Evolutionary conservation across 2,329 filamentous ascomycete genomes (phyloP).

Genomic region (Cladosporium sp.): DNA sequence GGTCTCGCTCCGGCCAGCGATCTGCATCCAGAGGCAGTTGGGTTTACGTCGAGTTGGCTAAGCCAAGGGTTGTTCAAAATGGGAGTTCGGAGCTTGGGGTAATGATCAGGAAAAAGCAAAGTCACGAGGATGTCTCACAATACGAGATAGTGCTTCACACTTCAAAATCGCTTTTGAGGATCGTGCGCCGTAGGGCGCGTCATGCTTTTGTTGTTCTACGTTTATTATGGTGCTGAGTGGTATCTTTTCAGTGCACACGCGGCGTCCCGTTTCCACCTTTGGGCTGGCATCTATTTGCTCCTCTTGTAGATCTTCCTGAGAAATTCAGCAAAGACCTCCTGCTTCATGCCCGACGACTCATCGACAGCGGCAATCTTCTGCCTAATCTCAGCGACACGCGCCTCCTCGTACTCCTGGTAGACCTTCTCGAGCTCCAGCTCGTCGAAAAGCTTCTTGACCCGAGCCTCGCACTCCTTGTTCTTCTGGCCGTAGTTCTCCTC

Average conservation of each 20-base stretch:
- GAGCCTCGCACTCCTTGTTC: constrained; percentile 72
- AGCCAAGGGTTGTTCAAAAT: too few species aligned
- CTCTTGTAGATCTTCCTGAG: constrained; percentile 97
- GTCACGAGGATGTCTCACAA: too few species aligned
- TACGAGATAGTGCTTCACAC: too few species aligned
- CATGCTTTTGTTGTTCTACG: not conserved
- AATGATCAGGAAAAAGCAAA: too few species aligned
- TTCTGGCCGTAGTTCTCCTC: constrained; percentile 94
- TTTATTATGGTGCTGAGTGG: not conserved
- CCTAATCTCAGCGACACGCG: constrained; percentile 70
- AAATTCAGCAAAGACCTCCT: constrained; percentile 82
- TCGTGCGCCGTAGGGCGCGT: too few species aligned
- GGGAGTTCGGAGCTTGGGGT: too few species aligned
- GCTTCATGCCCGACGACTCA: constrained; percentile 83
- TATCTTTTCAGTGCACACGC: not conserved
- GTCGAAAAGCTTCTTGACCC: constrained; percentile 81
- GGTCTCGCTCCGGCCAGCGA: too few species aligned
- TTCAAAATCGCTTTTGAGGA: too few species aligned
- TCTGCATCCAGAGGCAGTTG: too few species aligned
- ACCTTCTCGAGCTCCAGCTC: constrained; percentile 77
- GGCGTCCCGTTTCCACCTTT: not conserved
- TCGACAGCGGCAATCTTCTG: constrained; percentile 72
- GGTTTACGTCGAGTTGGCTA: too few species aligned
- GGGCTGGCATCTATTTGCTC: constrained; percentile 62
- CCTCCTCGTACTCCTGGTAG: constrained; percentile 87